These are phyloP conservation scores for Aspergillus nomiae DNA, from an alignment of 2,329 filamentous ascomycete species.

Conservation along the genomic window DNA sequence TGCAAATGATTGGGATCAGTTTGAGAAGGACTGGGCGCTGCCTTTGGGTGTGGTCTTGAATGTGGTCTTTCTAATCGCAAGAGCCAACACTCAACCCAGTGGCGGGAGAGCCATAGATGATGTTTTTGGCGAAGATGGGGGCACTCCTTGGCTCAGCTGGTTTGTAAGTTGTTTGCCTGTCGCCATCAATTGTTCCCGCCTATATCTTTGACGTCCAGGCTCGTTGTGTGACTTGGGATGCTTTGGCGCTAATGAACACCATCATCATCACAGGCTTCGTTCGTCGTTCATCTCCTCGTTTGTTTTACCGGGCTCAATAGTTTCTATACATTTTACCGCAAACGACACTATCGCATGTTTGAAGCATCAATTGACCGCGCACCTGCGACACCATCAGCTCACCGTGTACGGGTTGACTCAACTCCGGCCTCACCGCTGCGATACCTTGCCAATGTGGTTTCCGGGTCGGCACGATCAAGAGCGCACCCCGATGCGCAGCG, in stretches of 20 bases:
- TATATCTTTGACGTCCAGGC: background rate
- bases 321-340: constrained; percentile 77
- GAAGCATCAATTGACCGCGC: constrained; percentile 77
- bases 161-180: constrained; percentile 51
- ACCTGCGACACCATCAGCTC: constrained; percentile 80
- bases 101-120: constrained; percentile 65
- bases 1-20: constrained; percentile 84
- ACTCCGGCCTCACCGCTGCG: constrained; percentile 80
- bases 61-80: constrained; percentile 75
- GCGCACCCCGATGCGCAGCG: constrained; percentile 73
- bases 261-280: constrained; percentile 57
- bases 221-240: background rate
- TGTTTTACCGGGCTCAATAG: constrained; percentile 73
- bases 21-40: constrained; percentile 69
- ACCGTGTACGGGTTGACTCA: constrained; percentile 84
- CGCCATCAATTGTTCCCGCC: background rate
- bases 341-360: constrained; percentile 87
- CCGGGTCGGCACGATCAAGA: constrained; percentile 74
- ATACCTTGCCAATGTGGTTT: constrained; percentile 69
- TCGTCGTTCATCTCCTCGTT: constrained; percentile 71
- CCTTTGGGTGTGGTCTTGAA: constrained; percentile 77
- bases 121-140: constrained; percentile 74
- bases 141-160: constrained; percentile 68
- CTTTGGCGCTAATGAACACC: constrained; percentile 8
- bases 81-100: constrained; percentile 69